A percentile compares a stretch with the other conserved stretches of the same genome.
Conservation (phyloP, 768 basidiomycete genomes). For the Guyanaporus albipodus region DNA sequence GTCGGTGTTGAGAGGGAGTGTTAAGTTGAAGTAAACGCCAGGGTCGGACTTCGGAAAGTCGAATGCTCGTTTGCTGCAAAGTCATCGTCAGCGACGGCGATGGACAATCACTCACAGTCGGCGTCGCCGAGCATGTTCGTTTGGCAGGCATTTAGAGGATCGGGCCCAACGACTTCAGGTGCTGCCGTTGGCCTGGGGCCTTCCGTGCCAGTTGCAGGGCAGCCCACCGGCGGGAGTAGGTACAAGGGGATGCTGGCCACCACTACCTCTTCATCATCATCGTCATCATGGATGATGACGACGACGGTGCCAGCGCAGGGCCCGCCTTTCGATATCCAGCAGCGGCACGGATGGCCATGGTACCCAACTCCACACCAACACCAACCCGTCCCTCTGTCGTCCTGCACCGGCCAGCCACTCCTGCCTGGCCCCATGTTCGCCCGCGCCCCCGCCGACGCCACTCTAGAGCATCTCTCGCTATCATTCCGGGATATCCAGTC, state of each 20-base stretch:
- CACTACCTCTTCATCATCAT: neutral
- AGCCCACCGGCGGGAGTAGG: neutral
- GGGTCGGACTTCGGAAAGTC: slow-evolving; percentile 26
- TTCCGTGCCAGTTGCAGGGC: neutral
- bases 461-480: neutral
- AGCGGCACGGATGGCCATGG: too few species aligned
- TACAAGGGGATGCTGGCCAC: neutral
- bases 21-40: neutral
- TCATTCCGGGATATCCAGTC: slow-evolving; percentile 8
- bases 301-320: neutral
- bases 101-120: neutral
- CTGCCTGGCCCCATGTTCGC: neutral
- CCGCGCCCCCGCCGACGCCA: too few species aligned
- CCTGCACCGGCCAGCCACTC: too few species aligned
- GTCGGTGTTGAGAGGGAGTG: slow-evolving; percentile 2
- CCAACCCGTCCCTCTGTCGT: too few species aligned
- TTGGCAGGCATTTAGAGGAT: neutral
- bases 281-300: too few species aligned
- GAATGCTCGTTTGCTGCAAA: too few species aligned
- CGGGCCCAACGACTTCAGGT: neutral
- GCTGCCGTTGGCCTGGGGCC: neutral
- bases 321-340: neutral
- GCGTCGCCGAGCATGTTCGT: neutral
- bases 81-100: neutral
- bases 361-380: too few species aligned